Evolutionary conservation across 208 protist species (phyloP), one percentile per base, ranked within the genome.

Genomic region (Trypanosoma melophagium): DNA sequence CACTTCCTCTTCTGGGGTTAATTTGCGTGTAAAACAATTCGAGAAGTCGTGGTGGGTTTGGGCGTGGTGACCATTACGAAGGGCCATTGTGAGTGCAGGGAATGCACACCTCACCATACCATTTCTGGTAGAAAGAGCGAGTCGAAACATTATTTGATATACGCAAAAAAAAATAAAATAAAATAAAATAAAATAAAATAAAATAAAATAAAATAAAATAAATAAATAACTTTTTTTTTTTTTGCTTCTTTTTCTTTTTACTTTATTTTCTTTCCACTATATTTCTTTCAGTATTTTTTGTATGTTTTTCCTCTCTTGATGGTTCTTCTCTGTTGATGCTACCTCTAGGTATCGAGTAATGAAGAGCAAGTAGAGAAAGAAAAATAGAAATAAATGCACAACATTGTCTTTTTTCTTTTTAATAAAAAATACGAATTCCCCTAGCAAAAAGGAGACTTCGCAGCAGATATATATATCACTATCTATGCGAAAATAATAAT

Each of bases 41-140:
- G 82, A 87, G 80, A 87, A 92, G 74, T 96, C 88, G 69, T 96
- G 91, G 7, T 69, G 74, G 17, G 90, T 96, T 14, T 75, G 82
- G 49, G 68, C 70, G 72, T 96, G 90, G 66, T 84, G 75, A 0
- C 79, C 76, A 10, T 69, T 54, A 55, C 90, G 90, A 44, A 71
- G 25, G 22, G 55, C 31, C 7, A 19, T 40, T 13, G 17, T 54
- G 12, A 66, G 64, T 3, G 51, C 65, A 1, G 65, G 51, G 35
- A 60, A 17, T 0, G 65, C 19, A 17, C 60, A 44, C 14, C 38
- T 63, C 10, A 44, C 55, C 4, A 53, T 25, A 25, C 62, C 51
- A 35, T 66, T 51, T 31, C 76, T 74, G 17, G 79, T 44, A 60
- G 81, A 74, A 40, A 83, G 28, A 45, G 62, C 78, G 31, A 80